Percentiles rank a stretch among this genome's conserved stretches.
Evolutionary conservation across 306 rosid species (phyloP).

Genomic region (Lupinus albus): DNA sequence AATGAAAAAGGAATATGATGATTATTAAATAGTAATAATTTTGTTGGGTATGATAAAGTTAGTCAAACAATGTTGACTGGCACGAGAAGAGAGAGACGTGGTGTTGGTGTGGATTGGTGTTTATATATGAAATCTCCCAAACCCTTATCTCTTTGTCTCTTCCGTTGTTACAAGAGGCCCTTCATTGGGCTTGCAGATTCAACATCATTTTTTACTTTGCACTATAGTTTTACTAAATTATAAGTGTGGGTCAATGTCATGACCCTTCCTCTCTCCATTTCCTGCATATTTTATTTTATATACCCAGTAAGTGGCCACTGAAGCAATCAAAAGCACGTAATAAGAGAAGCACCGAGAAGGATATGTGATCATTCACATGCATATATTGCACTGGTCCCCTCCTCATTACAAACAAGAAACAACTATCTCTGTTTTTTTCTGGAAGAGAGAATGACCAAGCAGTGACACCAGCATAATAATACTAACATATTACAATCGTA

Average conservation of each 20-base stretch:
- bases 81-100: conserved; percentile 43
- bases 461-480: not conserved
- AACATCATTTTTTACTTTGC: not conserved
- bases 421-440: not conserved
- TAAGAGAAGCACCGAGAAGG: conserved; percentile 30
- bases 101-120: conserved; percentile 10
- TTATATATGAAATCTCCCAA: not conserved
- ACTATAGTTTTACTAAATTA: not conserved
- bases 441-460: conserved; percentile 20
- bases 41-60: conserved; percentile 48
- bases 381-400: conserved; percentile 51
- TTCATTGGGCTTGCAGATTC: not conserved
- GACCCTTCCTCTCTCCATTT: not conserved
- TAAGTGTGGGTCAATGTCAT: conserved; percentile 8
- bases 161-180: conserved; percentile 19
- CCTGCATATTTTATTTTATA: not conserved
- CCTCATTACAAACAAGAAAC: not conserved
- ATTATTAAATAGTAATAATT: conserved; percentile 53
- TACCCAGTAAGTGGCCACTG: conserved; percentile 1
- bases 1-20: conserved; percentile 16
- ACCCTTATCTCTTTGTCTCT: not conserved
- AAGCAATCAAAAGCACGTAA: conserved; percentile 33
- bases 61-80: conserved; percentile 64
- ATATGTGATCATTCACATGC: not conserved
- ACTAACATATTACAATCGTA: not conserved